Conservation (phyloP, 805 yeast species). For the Kodamaea kakaduensis region DNA sequence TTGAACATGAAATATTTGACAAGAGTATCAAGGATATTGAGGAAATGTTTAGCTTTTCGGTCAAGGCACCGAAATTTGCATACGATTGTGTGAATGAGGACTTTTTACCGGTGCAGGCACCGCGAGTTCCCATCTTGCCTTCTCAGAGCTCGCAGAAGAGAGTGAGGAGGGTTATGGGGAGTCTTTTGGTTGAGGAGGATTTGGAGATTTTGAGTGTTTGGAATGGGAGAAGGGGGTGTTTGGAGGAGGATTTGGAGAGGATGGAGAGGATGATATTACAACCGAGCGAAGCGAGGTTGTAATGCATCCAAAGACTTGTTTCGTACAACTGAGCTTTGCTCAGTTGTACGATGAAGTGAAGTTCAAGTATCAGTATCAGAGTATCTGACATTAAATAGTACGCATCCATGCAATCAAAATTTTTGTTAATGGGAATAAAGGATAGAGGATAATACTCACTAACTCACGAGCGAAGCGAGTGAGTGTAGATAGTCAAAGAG, state of each 20-base stretch:
- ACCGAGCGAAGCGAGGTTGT: no score
- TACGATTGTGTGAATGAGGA: slow-evolving; percentile 15
- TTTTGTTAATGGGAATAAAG: no score
- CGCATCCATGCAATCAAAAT: no score
- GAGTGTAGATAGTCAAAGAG: no score
- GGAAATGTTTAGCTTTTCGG: slow-evolving; percentile 17
- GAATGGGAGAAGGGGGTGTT: slow-evolving; percentile 8
- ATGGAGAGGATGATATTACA: slow-evolving; percentile 12
- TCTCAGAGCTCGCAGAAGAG: slow-evolving; percentile 4
- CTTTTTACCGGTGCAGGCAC: slow-evolving; percentile 11
- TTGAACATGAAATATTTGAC: slow-evolving; percentile 22
- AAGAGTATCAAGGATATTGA: slow-evolving; percentile 23
- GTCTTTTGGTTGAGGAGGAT: not conserved
- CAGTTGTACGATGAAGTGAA: no score
- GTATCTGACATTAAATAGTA: no score
- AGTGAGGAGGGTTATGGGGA: no score
- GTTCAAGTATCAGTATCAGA: no score
- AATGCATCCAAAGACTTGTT: no score
- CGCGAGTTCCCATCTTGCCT: slow-evolving; percentile 8
- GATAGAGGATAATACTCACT: no score
- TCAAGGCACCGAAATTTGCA: slow-evolving; percentile 7
- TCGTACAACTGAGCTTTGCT: no score
- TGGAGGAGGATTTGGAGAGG: slow-evolving; percentile 13
- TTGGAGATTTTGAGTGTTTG: not conserved
- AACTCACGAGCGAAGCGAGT: no score